Evolutionary conservation across 2,329 filamentous ascomycete genomes (phyloP).

Genomic region (Talaromyces rugulosus): DNA sequence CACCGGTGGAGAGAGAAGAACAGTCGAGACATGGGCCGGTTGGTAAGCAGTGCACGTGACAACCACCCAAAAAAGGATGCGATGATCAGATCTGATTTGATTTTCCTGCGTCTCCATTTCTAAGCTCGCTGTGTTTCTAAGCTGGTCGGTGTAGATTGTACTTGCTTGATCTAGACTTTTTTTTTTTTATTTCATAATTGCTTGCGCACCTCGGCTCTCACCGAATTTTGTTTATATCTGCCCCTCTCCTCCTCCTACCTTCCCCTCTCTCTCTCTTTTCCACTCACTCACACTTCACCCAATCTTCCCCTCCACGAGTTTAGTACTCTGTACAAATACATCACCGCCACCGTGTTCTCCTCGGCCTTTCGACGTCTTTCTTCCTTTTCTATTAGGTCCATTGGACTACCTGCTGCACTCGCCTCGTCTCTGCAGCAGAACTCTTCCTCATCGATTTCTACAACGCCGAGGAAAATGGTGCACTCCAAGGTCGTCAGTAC

Average conservation of each 20-base stretch:
- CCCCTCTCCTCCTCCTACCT: not conserved
- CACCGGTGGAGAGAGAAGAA: not conserved
- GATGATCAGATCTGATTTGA: too few species aligned
- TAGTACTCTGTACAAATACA: not conserved
- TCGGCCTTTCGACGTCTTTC: conserved; percentile 67
- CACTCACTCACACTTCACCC: not conserved
- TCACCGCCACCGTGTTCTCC: conserved; percentile 78
- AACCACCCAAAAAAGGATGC: too few species aligned
- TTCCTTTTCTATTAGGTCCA: conserved; percentile 62
- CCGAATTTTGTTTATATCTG: not conserved
- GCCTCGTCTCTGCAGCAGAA: conserved; percentile 66
- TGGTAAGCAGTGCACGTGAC: conserved; percentile 15
- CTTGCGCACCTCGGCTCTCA: not conserved
- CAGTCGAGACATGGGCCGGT: conserved; percentile 10
- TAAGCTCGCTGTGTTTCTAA: not conserved
- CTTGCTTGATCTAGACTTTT: not conserved
- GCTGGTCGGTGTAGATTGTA: not conserved
- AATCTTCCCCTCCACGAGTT: not conserved
- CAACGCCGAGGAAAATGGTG: conserved; percentile 60
- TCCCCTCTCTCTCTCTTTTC: not conserved
- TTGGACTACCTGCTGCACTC: conserved; percentile 67
- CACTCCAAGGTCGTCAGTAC: conserved; percentile 88
- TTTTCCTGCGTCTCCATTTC: not conserved
- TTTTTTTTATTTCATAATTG: not conserved
- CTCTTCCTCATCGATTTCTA: conserved; percentile 29